Base-by-base conservation (phyloP, 1,284 basidiomycete species). In the Fomitopsis pinicola region DNA sequence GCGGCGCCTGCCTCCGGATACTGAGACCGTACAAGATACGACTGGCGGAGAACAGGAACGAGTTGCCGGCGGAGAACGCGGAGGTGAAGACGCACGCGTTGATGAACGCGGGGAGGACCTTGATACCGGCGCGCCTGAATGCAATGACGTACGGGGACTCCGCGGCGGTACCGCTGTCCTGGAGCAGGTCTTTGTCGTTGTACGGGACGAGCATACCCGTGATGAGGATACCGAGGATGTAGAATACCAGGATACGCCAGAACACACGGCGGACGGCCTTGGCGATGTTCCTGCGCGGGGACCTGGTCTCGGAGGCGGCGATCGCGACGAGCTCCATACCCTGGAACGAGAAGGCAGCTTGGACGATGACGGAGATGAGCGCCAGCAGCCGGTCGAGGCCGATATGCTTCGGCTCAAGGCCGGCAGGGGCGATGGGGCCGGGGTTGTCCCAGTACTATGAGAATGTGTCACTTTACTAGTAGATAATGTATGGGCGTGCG, bases 31-130 rank as follows among this genome's bases (percentile, higher is more conserved):
- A 95, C 30, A 95, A 78, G 28, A 92, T 88, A 69, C 95, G 88
- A 10, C 91, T 92, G 0, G 90, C 79, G 61, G 88, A 87, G 79
- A 91, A 97, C 45, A 95, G 72, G 78, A 84, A 88, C 35, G 87
- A 89, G 76, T 92, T 94, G 50, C 87, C 89, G 4, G 94, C 91
- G 7, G 90, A 94, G 81, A 94, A 93, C 2, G 94, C 94, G 55
- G 81, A 86, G 28, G 83, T 83, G 73, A 88, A 86, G 69, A 88
- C 78, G 53, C 77, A 79, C 9, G 82, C 88, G 67, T 92, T 91
- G 73, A 92, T 80, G 66, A 92, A 82, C 62, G 84, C 83, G 2
- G 89, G 88, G 26, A 91, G 79, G 12, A 82, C 84, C 74, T 82
- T 86, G 75, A 95, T 87, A 10, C 91, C 90, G 1, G 93, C 90